Evolutionary conservation across 2,329 filamentous ascomycete genomes (phyloP), one percentile per base, ranked within the genome.

Genomic region (Fusarium sp.): DNA sequence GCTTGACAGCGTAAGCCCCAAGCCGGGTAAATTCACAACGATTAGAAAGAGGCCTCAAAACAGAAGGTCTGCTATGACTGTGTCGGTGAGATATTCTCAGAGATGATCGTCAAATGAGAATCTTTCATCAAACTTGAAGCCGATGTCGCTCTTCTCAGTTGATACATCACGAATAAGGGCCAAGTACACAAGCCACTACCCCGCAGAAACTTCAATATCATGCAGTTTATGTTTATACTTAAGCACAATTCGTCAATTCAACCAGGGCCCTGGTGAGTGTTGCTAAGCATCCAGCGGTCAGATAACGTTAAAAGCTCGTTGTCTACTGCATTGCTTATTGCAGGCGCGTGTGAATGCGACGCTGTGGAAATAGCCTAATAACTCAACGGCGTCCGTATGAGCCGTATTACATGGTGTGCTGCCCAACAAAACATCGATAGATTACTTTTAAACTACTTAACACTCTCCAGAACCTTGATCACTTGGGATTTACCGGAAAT

Each of bases 371-470:
- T 41, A 50, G 44, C 39, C 38, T 58, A 46, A 50, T 46, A 44
- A 5, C 6, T 28, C 12, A 3, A 39, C 18, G 2, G 8, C 1
- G 5, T 15, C 7, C 18, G 7, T 35, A n/a, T 6, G 15, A 16
- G 8, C 39, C 39, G 39, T 20, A 44, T 56, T 43, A 59, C 56
- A 59, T 46, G 56, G 48, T 55, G 48, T 44, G 38, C 12, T 38
- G 6, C 39, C 24, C 3, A 39, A 16, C 5, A 43, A n/a, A 43
- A 8, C 7, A 26, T 15, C 7, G 3, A 12, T 4, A 10, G 9
- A 5, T 26, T 8, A 4, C 3, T 31, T 10, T 16, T 16, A 28
- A 5, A 31, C 4, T 46, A 64, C 7, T 46, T 50, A 64, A 64
- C 5, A 12, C n/a, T 5, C 8, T n/a, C 18, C 29, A 12, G 0